Evolutionary conservation across 78 protist genomes (phyloP).

Genomic region (Planoprotostelium fungivorum): DNA sequence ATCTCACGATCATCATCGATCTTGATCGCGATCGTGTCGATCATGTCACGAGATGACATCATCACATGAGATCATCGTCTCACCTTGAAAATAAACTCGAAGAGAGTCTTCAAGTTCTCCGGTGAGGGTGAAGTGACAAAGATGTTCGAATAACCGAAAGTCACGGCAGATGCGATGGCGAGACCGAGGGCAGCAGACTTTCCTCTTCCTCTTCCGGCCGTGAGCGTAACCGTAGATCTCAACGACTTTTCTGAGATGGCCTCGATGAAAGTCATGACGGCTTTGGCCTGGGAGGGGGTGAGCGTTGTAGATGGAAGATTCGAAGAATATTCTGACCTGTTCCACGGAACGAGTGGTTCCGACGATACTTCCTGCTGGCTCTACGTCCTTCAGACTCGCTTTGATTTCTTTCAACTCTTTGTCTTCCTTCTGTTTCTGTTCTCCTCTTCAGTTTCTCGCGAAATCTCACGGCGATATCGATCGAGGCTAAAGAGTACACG

Average conservation of each 20-base stretch:
- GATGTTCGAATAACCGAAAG: conserved; percentile 93
- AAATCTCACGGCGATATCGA: background rate
- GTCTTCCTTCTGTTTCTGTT: conserved; percentile 19
- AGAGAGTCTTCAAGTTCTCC: conserved; percentile 93
- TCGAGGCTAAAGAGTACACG: background rate
- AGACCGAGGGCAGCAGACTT: conserved; percentile 98
- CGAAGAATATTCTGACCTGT: conserved; percentile 5
- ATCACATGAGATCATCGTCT: too few relatives aligned
- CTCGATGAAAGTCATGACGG: conserved; percentile 81
- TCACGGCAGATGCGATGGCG: conserved; percentile 88
- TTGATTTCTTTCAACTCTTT: conserved; percentile 65
- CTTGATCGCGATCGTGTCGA: too few relatives aligned
- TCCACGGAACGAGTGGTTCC: conserved; percentile 47
- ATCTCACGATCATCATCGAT: too few relatives aligned
- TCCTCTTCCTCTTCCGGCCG: conserved; percentile 99
- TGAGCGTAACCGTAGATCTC: conserved; percentile 87
- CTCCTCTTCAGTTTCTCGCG: background rate
- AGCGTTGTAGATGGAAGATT: conserved; percentile 10
- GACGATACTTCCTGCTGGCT: conserved; percentile 72
- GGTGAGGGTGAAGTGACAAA: conserved; percentile 98
- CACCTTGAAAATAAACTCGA: conserved; percentile 86
- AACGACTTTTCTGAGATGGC: conserved; percentile 90
- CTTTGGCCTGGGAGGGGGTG: conserved; percentile 85
- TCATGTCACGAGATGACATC: too few relatives aligned
- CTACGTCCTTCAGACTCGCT: conserved; percentile 58